These are phyloP conservation scores for Castanea sativa DNA, from an alignment of 306 rosid species.

Conservation along the genomic window DNA sequence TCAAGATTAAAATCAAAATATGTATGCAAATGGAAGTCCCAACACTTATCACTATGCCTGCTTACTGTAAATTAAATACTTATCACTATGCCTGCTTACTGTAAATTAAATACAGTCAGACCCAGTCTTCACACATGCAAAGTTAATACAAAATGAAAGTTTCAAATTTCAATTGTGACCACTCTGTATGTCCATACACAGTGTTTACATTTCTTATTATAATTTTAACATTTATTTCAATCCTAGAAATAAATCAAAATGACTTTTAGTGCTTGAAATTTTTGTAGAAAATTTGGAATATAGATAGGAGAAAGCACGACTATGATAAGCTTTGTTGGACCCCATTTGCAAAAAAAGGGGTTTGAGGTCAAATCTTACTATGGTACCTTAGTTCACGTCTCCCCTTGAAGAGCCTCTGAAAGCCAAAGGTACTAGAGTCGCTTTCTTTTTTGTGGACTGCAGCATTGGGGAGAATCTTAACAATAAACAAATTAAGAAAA, in stretches of 20 bases:
- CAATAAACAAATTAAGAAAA: too few species aligned
- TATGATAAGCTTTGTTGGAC: background rate
- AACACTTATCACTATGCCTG: background rate
- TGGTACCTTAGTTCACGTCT: too few species aligned
- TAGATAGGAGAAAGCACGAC: background rate
- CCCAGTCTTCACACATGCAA: background rate
- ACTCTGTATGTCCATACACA: background rate
- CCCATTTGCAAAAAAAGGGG: too few species aligned
- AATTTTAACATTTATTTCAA: background rate
- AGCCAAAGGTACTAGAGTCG: too few species aligned
- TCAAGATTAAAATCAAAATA: constrained; percentile 14
- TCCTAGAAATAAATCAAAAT: background rate
- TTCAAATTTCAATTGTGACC: background rate
- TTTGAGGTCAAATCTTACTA: too few species aligned
- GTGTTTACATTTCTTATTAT: background rate
- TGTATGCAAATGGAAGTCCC: background rate
- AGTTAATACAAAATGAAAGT: background rate
- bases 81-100: background rate
- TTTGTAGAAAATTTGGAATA: background rate
- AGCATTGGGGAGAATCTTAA: too few species aligned
- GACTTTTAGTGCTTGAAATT: background rate
- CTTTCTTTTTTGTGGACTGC: too few species aligned
- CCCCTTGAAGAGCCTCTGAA: too few species aligned
- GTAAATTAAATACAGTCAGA: background rate
- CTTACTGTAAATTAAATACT: background rate